These are phyloP conservation scores for Austroboletus eburneus DNA, from an alignment of 768 basidiomycete species.

Conservation along the genomic window DNA sequence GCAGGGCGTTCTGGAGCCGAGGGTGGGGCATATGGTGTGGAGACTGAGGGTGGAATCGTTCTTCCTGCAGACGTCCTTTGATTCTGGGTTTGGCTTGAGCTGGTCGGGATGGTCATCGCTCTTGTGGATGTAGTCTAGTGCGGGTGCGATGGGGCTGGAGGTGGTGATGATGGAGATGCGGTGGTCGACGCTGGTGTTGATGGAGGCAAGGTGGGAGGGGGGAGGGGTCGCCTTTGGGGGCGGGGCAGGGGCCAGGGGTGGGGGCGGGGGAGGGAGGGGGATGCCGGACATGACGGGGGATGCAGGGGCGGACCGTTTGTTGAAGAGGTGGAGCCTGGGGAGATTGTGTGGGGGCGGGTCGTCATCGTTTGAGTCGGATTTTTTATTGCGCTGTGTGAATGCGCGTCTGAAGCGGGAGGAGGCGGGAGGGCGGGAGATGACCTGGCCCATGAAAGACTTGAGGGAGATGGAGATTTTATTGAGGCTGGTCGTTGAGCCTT, in stretches of 20 bases:
- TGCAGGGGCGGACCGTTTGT: constrained; percentile 32
- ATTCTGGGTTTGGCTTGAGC: too few relatives aligned
- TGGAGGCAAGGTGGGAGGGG: constrained; percentile 21
- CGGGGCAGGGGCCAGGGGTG: constrained; percentile 35
- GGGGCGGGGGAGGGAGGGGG: constrained; percentile 32
- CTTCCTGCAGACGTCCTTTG: constrained; percentile 74
- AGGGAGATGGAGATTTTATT: too few relatives aligned
- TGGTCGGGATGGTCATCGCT: constrained; percentile 33
- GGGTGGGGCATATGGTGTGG: constrained; percentile 59
- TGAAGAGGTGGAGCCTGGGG: too few relatives aligned
- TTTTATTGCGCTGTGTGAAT: too few relatives aligned
- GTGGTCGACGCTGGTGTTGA: constrained; percentile 31
- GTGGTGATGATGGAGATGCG: constrained; percentile 49
- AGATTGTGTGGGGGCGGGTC: too few relatives aligned
- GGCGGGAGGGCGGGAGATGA: too few relatives aligned
- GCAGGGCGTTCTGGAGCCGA: constrained; percentile 51
- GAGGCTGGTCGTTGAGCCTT: too few relatives aligned
- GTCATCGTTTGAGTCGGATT: too few relatives aligned
- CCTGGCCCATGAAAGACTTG: too few relatives aligned
- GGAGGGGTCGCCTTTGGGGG: constrained; percentile 14
- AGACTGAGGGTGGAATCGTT: constrained; percentile 82
- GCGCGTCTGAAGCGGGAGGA: too few relatives aligned
- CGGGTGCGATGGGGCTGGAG: constrained; percentile 54
- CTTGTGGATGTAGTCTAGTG: constrained; percentile 51
- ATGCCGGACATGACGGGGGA: constrained; percentile 31